Base-by-base conservation (phyloP, 495 filamentous ascomycete species). In the Lophiotrema nucula region DNA sequence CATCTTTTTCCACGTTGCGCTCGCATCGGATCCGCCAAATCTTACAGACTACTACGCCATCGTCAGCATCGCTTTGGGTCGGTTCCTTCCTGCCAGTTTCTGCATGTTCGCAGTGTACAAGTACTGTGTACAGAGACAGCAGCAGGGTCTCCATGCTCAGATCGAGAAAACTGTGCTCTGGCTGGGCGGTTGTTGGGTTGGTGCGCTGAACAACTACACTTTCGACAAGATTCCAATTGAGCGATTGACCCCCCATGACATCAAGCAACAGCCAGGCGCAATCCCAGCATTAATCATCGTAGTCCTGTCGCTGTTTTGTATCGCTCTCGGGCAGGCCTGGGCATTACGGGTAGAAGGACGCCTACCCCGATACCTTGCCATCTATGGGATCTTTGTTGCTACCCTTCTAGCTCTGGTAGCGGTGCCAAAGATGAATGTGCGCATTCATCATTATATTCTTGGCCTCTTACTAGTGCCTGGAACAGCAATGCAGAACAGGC, bases 391-490 rank as follows among this genome's bases (percentile, higher is more conserved):
- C 47, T 67, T 84, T 46, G 72, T 69, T 15, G 53, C 53, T 10
- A 55, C 60, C 25, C 59, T 86, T 4, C 49, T 81, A 12, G 55
- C 76, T 53, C 78, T 88, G 38, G 76, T 91, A 0, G 78, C 83
- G 0, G 72, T 96, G 11, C 91, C 93, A 0, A 81, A 81, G n/a
- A 83, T 95, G n/a, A 86, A 81, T 44, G 80, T 98, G 45, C 81
- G 93, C 11, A 91, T 97, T 53, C 95, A 97, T 65, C 93, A 98
- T 67, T 98, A 98, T 63, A 87, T 98, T 61, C 80, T 98, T 13
- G 91, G 88, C 11, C 79, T 88, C 24, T 75, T 97, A 1, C 80
- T 97, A 0, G 82, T 96, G 13, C 90, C 69, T 8, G 90, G 90
- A 0, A 96, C 92, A 0, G 82, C 83, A 38, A 80, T 96, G 46